Conservation (phyloP, 768 basidiomycete species). For the Sutorius australiensis region DNA sequence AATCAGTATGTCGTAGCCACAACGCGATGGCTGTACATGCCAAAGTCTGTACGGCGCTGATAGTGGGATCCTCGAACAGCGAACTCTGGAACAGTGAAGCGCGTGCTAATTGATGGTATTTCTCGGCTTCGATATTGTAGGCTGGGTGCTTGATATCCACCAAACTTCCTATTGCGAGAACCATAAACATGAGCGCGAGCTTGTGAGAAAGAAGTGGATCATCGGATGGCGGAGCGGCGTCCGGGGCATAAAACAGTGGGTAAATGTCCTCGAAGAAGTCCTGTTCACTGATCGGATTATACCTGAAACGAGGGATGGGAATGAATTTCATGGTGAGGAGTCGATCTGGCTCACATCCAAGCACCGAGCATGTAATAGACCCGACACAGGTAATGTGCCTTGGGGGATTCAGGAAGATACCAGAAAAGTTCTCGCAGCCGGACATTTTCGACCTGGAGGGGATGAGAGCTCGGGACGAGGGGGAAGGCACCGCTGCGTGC, state of each 20-base stretch:
- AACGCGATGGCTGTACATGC: constrained; percentile 35
- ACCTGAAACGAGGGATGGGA: constrained; percentile 40
- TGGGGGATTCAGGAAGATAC: constrained; percentile 63
- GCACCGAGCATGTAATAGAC: constrained; percentile 63
- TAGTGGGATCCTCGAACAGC: constrained; percentile 65
- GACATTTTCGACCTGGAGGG: constrained; percentile 39
- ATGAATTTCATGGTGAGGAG: neutral
- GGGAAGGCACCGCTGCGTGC: constrained; percentile 64
- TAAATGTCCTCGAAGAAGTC: constrained; percentile 61
- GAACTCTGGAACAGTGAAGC: constrained; percentile 62
- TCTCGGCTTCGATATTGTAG: constrained; percentile 65
- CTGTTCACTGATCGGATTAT: constrained; percentile 60
- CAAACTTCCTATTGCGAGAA: constrained; percentile 62
- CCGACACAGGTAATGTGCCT: constrained; percentile 56
- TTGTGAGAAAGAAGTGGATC: constrained; percentile 56
- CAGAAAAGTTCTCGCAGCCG: constrained; percentile 58
- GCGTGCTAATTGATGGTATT: constrained; percentile 63
- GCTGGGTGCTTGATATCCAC: constrained; percentile 54
- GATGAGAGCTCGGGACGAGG: constrained; percentile 42
- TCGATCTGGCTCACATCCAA: constrained; percentile 55
- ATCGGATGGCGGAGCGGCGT: constrained; percentile 41
- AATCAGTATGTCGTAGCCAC: constrained; percentile 30
- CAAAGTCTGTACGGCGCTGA: constrained; percentile 63
- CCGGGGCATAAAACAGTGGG: constrained; percentile 51
- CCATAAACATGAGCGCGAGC: constrained; percentile 61